phyloP scores from a whole-genome alignment of 139 green algal species.

The Chlamydomonas sphaeroides region DNA sequence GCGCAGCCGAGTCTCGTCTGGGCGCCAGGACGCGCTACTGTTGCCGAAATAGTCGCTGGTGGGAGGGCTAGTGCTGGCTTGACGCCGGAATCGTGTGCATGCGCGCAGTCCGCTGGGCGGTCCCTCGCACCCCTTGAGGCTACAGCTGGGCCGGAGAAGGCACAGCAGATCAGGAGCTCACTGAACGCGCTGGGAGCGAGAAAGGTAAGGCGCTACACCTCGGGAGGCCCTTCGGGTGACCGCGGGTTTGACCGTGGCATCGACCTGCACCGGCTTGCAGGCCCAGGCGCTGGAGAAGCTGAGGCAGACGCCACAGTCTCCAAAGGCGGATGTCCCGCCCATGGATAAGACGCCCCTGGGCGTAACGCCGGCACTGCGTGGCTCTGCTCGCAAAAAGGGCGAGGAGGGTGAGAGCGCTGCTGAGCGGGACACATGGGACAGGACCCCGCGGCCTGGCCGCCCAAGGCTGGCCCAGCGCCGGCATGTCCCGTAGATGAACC shows the following conservation, averaged over 20 bases:
- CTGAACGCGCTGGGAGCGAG: background rate
- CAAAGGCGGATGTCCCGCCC: conserved; percentile 44
- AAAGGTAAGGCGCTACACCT: conserved; percentile 5
- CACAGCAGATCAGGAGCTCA: conserved; percentile 24
- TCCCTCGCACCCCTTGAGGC: conserved; percentile 33
- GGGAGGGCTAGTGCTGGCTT: too few species aligned
- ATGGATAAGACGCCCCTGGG: conserved; percentile 5
- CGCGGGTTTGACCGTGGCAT: too few species aligned
- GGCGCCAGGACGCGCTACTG: too few species aligned
- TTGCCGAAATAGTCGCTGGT: too few species aligned
- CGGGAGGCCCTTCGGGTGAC: background rate
- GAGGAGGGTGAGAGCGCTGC: background rate
- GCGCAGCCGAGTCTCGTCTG: too few species aligned
- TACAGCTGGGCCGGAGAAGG: conserved; percentile 20
- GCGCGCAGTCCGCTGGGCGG: conserved; percentile 13
- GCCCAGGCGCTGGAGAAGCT: conserved; percentile 11
- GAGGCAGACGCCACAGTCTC: conserved; percentile 31
- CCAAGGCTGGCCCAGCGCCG: too few species aligned
- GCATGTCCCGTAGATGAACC: too few species aligned
- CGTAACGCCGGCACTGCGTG: conserved; percentile 15
- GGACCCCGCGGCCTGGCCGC: too few species aligned
- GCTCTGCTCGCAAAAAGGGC: conserved; percentile 2
- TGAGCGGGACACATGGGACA: too few species aligned
- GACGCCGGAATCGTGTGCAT: too few species aligned
- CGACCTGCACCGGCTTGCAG: too few species aligned